Evolutionary conservation across 495 filamentous ascomycete species (phyloP), one percentile per base, ranked within the genome.

Genomic region (Collariella sp.): DNA sequence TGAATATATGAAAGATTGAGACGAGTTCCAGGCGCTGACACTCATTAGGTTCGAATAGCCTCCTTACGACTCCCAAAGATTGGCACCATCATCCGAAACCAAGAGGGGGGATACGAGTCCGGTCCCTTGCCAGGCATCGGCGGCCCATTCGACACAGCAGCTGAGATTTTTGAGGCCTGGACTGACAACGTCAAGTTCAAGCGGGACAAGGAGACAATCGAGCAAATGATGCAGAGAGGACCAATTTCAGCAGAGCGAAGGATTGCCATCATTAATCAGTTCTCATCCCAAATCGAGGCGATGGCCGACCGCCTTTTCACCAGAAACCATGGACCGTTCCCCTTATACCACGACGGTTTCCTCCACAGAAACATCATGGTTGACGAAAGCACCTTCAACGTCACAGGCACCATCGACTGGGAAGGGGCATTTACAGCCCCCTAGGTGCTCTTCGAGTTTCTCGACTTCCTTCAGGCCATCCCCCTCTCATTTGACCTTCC

Each of bases 301-400:
- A 24, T 60, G 46, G 60, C 60, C 13, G 26, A 33, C 36, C 55
- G 47, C 41, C 34, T 62, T 35, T 62, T 52, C 15, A 15, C 24
- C 22, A 22, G 10, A 18, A 47, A 61, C 49, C 7, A 60, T 16
- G 62, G 64, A 16, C 60, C 64, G 33, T 65, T 65, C 38, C 62
- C 62, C 29, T 34, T 65, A 13, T 56, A 36, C 26, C 67, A 72
- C 54, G 47, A 50, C 38, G 65, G 71, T 42, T 65, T 71, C 41
- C 45, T 60, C 29, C 59, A 67, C 38, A 72, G 62, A 55, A 71
- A 71, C 43, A 66, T 72, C 46, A 62, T 72, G 15, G 60, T 68
- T 10, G 58, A 70, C 52, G 46, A 65, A 10, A 40, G 23, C n/a
- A 31, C 13, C 18, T 70, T 63, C 50, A 38, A 58, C 3, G 56